A percentile compares a stretch with the other conserved stretches of the same genome.
Conservation (phyloP, 139 green algal species). For the Chlorella sorokiniana region DNA sequence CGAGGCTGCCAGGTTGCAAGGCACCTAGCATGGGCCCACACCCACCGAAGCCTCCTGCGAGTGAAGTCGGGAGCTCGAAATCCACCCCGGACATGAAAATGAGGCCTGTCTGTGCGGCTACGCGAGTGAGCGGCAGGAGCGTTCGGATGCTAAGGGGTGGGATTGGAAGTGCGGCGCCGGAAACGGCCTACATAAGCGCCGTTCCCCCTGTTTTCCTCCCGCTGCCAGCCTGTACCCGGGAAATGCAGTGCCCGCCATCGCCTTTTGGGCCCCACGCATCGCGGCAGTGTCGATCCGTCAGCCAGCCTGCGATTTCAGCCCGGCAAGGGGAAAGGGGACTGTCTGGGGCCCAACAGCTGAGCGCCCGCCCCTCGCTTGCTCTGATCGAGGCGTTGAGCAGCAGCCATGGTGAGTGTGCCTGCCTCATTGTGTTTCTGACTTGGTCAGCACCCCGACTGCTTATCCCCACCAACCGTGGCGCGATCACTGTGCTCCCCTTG, state of each 20-base stretch:
- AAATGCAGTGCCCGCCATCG: too few species aligned
- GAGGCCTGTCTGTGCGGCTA: background rate
- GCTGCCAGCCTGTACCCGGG: too few species aligned
- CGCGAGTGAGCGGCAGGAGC: background rate
- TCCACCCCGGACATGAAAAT: slow-evolving; percentile 31
- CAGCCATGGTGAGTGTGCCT: slow-evolving; percentile 10
- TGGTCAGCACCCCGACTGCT: background rate
- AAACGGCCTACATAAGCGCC: too few species aligned
- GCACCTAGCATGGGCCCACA: background rate
- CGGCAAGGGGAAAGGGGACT: background rate
- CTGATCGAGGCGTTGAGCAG: background rate
- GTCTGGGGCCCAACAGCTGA: background rate
- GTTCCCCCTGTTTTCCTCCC: too few species aligned
- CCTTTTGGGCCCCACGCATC: too few species aligned
- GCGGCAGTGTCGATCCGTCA: too few species aligned
- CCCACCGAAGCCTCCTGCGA: slow-evolving; percentile 41
- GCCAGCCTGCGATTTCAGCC: too few species aligned
- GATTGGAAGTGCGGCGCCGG: too few species aligned
- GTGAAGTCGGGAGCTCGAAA: slow-evolving; percentile 9
- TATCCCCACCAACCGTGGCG: background rate
- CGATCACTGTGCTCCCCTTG: slow-evolving; percentile 4
- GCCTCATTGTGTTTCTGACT: background rate
- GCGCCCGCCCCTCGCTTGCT: background rate
- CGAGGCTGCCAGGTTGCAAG: background rate
- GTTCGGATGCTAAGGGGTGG: background rate